A percentile compares a stretch with the other conserved stretches of the same genome.
These are phyloP conservation scores for Leishmania gerbilli DNA, from an alignment of 208 protist species.

Conservation along the genomic window DNA sequence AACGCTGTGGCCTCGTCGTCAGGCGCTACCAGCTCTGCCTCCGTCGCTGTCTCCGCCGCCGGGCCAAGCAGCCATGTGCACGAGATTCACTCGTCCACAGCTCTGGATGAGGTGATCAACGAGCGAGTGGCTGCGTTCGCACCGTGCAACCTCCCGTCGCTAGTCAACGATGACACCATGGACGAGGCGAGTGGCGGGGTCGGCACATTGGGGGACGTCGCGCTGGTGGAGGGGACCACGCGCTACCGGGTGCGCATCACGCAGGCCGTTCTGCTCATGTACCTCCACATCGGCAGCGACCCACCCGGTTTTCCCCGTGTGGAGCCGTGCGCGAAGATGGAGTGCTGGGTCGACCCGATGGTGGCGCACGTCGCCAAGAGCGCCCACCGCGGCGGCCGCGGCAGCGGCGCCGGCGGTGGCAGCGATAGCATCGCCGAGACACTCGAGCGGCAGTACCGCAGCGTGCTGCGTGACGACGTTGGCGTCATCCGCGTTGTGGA, in stretches of 20 bases:
- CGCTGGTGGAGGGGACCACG: constrained; percentile 20
- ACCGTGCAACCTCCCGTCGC: constrained; percentile 59
- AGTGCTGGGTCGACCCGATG: constrained; percentile 97
- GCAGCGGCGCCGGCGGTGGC: constrained; percentile 32
- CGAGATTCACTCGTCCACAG: constrained; percentile 11
- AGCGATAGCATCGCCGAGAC: constrained; percentile 94
- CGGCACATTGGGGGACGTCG: constrained; percentile 19
- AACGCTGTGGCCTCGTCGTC: neutral
- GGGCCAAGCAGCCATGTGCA: constrained; percentile 6
- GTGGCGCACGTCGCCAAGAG: constrained; percentile 63
- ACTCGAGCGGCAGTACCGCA: constrained; percentile 94
- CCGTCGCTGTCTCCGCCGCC: neutral
- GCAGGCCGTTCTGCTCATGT: constrained; percentile 93
- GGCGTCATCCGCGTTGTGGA: constrained; percentile 89
- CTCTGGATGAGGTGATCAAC: constrained; percentile 46
- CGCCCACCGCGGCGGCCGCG: constrained; percentile 26
- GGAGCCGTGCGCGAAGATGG: constrained; percentile 94
- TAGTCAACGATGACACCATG: constrained; percentile 45
- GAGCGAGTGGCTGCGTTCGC: constrained; percentile 72
- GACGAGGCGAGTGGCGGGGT: constrained; percentile 34
- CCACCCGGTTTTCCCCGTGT: constrained; percentile 97
- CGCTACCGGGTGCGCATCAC: constrained; percentile 44
- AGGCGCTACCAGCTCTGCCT: neutral
- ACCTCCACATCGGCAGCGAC: constrained; percentile 98
- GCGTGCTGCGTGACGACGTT: constrained; percentile 47